Evolutionary conservation across 371 early-diverging fungal genomes (phyloP).

Genomic region (Polyrhizophydium stewartii): DNA sequence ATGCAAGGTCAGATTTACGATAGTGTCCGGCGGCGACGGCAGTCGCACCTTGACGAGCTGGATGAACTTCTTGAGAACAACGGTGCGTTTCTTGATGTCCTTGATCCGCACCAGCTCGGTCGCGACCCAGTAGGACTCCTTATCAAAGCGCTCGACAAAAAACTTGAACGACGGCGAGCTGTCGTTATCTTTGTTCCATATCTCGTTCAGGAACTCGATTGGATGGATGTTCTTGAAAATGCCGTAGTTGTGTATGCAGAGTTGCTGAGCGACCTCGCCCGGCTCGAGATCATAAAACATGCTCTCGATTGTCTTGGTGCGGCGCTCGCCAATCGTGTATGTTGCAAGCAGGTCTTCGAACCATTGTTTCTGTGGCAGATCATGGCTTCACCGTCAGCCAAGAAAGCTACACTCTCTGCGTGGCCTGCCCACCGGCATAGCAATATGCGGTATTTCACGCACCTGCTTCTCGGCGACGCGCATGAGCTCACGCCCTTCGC

Average conservation of each 20-base stretch:
- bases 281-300: conserved; percentile 35
- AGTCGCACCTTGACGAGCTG: conserved; percentile 36
- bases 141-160: conserved; percentile 51
- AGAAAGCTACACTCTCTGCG: neutral
- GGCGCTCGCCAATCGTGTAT: conserved; percentile 31
- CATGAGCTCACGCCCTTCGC: conserved; percentile 9
- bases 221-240: conserved; percentile 49
- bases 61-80: conserved; percentile 38
- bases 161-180: conserved; percentile 37
- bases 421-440: neutral
- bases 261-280: conserved; percentile 39
- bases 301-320: conserved; percentile 38
- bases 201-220: conserved; percentile 49
- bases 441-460: conserved; percentile 19
- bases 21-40: neutral
- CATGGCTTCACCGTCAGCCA: neutral
- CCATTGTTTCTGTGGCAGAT: conserved; percentile 15
- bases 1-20: neutral
- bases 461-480: neutral
- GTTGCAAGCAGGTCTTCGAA: conserved; percentile 34
- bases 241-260: conserved; percentile 47
- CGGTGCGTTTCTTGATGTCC: conserved; percentile 40
- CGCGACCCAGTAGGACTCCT: conserved; percentile 54
- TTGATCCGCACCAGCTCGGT: conserved; percentile 42
- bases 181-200: conserved; percentile 41